Percentiles rank a stretch among this genome's conserved stretches.
These are phyloP conservation scores for Moesziomyces aphidis DNA, from an alignment of 1,284 basidiomycete species.

Conservation along the genomic window DNA sequence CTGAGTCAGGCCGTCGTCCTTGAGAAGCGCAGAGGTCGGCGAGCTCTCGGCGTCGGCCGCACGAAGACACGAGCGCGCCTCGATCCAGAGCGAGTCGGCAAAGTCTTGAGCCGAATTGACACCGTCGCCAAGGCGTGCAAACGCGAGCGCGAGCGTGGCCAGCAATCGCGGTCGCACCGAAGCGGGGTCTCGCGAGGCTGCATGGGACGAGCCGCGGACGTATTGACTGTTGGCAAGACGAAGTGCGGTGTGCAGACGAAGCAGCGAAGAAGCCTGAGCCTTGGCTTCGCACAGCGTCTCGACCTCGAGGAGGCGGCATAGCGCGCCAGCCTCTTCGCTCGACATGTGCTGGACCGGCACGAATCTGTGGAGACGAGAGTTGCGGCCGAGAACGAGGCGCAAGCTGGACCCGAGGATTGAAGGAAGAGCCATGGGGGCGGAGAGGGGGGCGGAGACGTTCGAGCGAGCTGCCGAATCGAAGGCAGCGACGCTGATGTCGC, in stretches of 20 bases:
- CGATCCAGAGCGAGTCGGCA: slow-evolving; percentile 41
- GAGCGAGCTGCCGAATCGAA: slow-evolving; percentile 20
- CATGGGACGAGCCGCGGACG: slow-evolving; percentile 3
- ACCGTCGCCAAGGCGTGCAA: slow-evolving; percentile 44
- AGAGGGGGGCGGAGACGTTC: slow-evolving; percentile 18
- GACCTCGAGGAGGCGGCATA: slow-evolving; percentile 50
- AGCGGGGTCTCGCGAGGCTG: slow-evolving; percentile 15
- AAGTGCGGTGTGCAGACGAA: slow-evolving; percentile 50
- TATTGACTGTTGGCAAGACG: slow-evolving; percentile 41
- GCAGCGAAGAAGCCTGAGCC: slow-evolving; percentile 41
- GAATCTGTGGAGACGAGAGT: slow-evolving; percentile 9
- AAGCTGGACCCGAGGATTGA: slow-evolving; percentile 11
- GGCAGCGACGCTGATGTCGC: slow-evolving; percentile 26
- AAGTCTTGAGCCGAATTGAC: slow-evolving; percentile 33
- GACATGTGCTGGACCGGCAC: slow-evolving; percentile 12
- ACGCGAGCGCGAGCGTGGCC: slow-evolving; percentile 50
- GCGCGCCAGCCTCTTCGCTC: slow-evolving; percentile 28
- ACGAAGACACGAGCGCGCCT: slow-evolving; percentile 30
- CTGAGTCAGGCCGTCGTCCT: slow-evolving; percentile 15
- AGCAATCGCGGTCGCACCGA: slow-evolving; percentile 21
- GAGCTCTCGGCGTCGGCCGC: background rate
- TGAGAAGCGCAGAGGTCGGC: slow-evolving; percentile 15
- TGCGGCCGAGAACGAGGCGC: slow-evolving; percentile 20
- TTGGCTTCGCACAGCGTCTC: slow-evolving; percentile 47
- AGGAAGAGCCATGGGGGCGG: slow-evolving; percentile 18